These are phyloP conservation scores for Ogataea methylovora DNA, from an alignment of 805 yeast genomes.

Conservation along the genomic window DNA sequence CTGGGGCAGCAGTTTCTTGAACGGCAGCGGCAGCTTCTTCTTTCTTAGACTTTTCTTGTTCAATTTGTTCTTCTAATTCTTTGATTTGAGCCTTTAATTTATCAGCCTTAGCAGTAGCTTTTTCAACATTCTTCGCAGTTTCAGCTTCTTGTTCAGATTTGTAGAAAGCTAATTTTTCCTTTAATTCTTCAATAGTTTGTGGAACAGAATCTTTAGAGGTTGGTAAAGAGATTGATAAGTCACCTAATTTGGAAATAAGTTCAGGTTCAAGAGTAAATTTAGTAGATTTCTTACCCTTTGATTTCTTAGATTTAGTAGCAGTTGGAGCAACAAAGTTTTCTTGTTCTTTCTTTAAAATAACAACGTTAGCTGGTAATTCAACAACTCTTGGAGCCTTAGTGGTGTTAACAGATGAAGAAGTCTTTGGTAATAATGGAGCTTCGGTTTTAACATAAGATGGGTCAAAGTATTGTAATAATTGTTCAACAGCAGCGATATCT, in stretches of 20 bases:
- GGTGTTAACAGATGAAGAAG: background rate
- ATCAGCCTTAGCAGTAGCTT: slow-evolving; percentile 72
- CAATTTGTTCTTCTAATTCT: slow-evolving; percentile 21
- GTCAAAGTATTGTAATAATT: slow-evolving; percentile 66
- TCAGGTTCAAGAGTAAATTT: slow-evolving; percentile 75
- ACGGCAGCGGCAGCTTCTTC: slow-evolving; percentile 2
- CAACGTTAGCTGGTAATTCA: slow-evolving; percentile 58
- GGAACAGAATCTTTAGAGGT: slow-evolving; percentile 64
- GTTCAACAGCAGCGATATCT: slow-evolving; percentile 73
- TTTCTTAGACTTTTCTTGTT: slow-evolving; percentile 5
- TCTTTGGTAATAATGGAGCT: slow-evolving; percentile 5
- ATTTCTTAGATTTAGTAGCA: slow-evolving; percentile 40
- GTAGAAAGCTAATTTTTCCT: slow-evolving; percentile 63
- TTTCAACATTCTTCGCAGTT: slow-evolving; percentile 66
- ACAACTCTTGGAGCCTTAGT: slow-evolving; percentile 35
- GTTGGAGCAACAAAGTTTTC: slow-evolving; percentile 48
- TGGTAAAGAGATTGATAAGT: slow-evolving; percentile 75
- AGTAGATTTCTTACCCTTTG: slow-evolving; percentile 21
- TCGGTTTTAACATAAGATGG: slow-evolving; percentile 64
- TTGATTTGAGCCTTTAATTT: slow-evolving; percentile 45
- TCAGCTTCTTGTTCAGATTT: slow-evolving; percentile 70
- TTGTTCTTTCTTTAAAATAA: slow-evolving; percentile 55
- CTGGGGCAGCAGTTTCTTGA: slow-evolving; percentile 7
- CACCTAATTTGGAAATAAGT: slow-evolving; percentile 67
- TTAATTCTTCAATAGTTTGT: slow-evolving; percentile 55